A percentile compares a stretch with the other conserved stretches of the same genome.
Evolutionary conservation across 768 basidiomycete species (phyloP).

Genomic region (Tylopilus sp.): DNA sequence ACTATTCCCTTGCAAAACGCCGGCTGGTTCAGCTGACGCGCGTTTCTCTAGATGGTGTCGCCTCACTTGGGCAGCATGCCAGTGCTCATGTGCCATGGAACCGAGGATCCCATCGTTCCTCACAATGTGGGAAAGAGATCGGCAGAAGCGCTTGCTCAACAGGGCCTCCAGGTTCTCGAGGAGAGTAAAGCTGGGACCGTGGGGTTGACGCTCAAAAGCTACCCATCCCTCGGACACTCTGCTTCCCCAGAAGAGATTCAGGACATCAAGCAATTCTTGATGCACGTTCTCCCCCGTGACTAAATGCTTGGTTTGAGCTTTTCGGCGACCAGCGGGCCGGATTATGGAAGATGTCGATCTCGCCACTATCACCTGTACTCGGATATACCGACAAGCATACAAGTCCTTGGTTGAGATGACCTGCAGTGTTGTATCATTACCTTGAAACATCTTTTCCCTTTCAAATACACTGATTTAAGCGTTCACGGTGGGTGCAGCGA

Average conservation of each 20-base stretch:
- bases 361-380: no score
- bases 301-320: neutral
- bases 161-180: conserved; percentile 46
- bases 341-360: no score
- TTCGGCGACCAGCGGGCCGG: no score
- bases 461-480: no score
- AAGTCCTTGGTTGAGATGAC: no score
- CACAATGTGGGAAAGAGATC: conserved; percentile 52
- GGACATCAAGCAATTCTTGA: conserved; percentile 70
- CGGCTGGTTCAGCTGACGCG: neutral
- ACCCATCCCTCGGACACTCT: conserved; percentile 65
- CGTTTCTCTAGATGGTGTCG: conserved; percentile 50
- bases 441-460: no score
- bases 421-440: no score
- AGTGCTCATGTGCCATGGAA: conserved; percentile 87
- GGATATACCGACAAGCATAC: no score
- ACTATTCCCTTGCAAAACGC: neutral
- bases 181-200: conserved; percentile 11
- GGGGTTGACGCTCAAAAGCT: conserved; percentile 67
- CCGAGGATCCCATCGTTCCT: conserved; percentile 68
- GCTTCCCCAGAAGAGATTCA: conserved; percentile 60
- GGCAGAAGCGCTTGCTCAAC: conserved; percentile 49
- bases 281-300: conserved; percentile 46
- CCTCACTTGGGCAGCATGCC: conserved; percentile 61
- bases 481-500: no score